Percentiles rank a stretch among this genome's conserved stretches.
phyloP scores from a whole-genome alignment of 2,329 filamentous ascomycete genomes.

The Aspergillus tanneri region DNA sequence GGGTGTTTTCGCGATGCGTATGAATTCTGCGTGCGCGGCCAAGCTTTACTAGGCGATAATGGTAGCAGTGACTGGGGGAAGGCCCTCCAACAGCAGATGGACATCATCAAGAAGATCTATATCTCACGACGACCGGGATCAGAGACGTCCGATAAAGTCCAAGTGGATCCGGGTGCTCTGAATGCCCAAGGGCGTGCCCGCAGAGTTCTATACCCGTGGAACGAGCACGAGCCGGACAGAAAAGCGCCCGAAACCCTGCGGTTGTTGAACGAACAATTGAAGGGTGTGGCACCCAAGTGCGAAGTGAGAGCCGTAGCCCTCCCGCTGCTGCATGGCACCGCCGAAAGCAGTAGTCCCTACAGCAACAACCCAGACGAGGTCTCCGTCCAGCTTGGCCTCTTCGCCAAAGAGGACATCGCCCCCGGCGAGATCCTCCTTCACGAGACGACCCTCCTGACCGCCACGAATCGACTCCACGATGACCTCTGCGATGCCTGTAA shows the following conservation, averaged over 20 bases:
- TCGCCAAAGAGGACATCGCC: constrained; percentile 76
- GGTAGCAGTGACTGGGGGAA: constrained; percentile 1
- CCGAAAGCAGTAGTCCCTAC: constrained; percentile 3
- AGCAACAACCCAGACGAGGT: constrained; percentile 33
- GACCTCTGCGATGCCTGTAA: constrained; percentile 88
- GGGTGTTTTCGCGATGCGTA: constrained; percentile 44
- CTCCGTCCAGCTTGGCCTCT: constrained; percentile 78
- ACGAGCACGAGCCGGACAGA: constrained; percentile 59
- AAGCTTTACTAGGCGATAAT: constrained; percentile 23
- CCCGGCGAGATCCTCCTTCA: constrained; percentile 74
- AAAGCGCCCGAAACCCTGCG: constrained; percentile 57
- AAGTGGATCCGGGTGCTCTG: constrained; percentile 32
- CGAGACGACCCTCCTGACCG: constrained; percentile 84
- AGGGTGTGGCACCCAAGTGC: constrained; percentile 72
- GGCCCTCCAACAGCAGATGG: constrained; percentile 29
- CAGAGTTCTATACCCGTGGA: constrained; percentile 64
- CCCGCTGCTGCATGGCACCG: constrained; percentile 61
- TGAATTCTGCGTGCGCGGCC: constrained; percentile 38
- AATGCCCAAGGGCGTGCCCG: constrained; percentile 43
- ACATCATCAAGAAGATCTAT: constrained; percentile 29
- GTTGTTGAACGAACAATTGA: constrained; percentile 69
- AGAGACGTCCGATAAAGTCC: constrained; percentile 8
- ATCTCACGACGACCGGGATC: constrained; percentile 12
- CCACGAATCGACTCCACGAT: constrained; percentile 84
- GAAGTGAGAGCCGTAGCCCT: constrained; percentile 74